A percentile compares a stretch with the other conserved stretches of the same genome.
phyloP scores from a whole-genome alignment of 2,329 filamentous ascomycete genomes.

The Dactylonectria estremocensis region DNA sequence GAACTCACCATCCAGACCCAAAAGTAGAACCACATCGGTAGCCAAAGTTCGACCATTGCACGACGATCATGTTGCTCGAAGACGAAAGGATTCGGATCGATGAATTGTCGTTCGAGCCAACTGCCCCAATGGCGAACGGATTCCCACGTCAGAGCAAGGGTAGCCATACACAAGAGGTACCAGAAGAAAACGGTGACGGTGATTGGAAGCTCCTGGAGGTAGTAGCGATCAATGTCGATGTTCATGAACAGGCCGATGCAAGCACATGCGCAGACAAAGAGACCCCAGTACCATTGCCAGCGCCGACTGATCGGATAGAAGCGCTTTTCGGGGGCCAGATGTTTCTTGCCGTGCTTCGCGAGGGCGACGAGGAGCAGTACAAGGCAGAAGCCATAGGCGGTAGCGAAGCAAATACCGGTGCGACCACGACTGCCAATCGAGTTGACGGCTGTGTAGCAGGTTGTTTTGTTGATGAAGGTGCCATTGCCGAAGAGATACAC shows the following conservation, averaged over 20 bases:
- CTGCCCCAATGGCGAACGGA: constrained; percentile 84
- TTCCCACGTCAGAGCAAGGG: constrained; percentile 81
- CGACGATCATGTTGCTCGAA: constrained; percentile 73
- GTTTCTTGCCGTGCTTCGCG: constrained; percentile 74
- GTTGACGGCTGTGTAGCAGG: constrained; percentile 78
- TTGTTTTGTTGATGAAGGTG: constrained; percentile 79
- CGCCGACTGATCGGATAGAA: constrained; percentile 80
- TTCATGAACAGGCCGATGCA: constrained; percentile 80
- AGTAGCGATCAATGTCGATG: constrained; percentile 84
- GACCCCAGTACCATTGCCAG: constrained; percentile 87
- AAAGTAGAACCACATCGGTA: constrained; percentile 82
- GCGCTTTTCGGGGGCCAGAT: constrained; percentile 75
- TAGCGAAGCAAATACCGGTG: constrained; percentile 74
- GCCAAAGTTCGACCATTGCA: constrained; percentile 75
- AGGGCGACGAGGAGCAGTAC: constrained; percentile 75
- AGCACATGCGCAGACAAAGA: constrained; percentile 72
- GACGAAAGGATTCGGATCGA: constrained; percentile 78
- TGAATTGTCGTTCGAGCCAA: constrained; percentile 81
- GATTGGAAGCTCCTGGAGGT: constrained; percentile 78
- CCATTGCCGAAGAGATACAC: constrained; percentile 74
- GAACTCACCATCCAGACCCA: constrained; percentile 75
- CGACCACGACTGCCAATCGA: constrained; percentile 72
- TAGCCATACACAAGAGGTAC: constrained; percentile 76
- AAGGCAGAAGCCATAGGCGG: constrained; percentile 73
- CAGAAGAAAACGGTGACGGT: constrained; percentile 82